Percentiles rank a stretch among this genome's conserved stretches.
Conservation (phyloP, 495 filamentous ascomycete species). For the Aspergillus nidulans region DNA sequence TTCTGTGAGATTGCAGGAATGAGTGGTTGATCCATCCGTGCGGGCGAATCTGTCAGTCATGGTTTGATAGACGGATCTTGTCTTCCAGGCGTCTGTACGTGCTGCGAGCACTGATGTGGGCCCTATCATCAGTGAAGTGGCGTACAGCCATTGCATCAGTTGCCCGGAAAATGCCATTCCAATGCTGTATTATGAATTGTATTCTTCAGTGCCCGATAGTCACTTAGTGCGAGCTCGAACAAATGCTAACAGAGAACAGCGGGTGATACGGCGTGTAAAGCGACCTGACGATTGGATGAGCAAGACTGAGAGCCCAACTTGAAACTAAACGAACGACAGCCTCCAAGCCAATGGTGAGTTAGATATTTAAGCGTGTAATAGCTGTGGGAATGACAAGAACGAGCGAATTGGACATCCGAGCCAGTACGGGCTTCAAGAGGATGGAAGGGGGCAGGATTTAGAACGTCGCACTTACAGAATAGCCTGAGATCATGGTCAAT, state of each 20-base stretch:
- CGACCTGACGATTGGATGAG: not conserved
- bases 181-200: not conserved
- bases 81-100: constrained; percentile 44
- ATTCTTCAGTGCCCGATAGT: not conserved
- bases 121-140: not conserved
- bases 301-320: not conserved
- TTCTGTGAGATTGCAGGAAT: constrained; percentile 35
- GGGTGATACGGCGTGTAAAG: not conserved
- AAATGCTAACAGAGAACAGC: not conserved
- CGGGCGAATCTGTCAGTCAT: constrained; percentile 74
- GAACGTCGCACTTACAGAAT: too few relatives aligned
- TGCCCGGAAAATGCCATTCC: not conserved
- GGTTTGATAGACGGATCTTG: constrained; percentile 68
- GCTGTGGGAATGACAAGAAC: not conserved
- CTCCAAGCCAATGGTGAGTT: not conserved
- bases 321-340: not conserved
- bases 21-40: constrained; percentile 56
- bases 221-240: not conserved
- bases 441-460: not conserved
- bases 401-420: not conserved
- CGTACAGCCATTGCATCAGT: constrained; percentile 8
- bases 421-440: not conserved
- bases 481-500: not conserved
- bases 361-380: not conserved
- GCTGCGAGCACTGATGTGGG: constrained; percentile 17